Percentiles rank a stretch among this genome's conserved stretches.
These are phyloP conservation scores for Oemleria cerasiformis DNA, from an alignment of 306 rosid species.

Conservation along the genomic window DNA sequence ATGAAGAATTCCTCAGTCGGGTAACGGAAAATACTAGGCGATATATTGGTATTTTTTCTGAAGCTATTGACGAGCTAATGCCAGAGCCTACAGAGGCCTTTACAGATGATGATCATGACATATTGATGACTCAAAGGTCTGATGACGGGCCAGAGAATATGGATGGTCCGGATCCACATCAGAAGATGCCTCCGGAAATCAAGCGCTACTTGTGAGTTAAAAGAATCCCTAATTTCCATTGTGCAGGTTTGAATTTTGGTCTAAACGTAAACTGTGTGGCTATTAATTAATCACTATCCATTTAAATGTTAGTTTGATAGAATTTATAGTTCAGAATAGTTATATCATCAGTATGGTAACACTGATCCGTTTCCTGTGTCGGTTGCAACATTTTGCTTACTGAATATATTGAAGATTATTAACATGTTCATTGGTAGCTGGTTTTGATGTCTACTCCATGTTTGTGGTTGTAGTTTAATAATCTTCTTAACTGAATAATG, in stretches of 20 bases:
- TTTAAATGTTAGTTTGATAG: neutral
- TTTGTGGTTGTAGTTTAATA: neutral
- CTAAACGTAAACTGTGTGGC: neutral
- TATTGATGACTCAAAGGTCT: slow-evolving; percentile 89
- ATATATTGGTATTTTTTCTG: slow-evolving; percentile 70
- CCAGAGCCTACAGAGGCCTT: slow-evolving; percentile 84
- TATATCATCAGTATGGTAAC: neutral
- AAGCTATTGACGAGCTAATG: slow-evolving; percentile 82
- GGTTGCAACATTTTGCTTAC: neutral
- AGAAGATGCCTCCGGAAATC: slow-evolving; percentile 93
- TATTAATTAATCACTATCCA: neutral
- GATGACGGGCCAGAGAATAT: slow-evolving; percentile 72
- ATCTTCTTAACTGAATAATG: slow-evolving; percentile 1
- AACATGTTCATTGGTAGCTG: neutral
- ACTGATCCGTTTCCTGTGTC: neutral
- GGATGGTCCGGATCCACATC: slow-evolving; percentile 76
- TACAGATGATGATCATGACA: slow-evolving; percentile 89
- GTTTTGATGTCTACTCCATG: neutral
- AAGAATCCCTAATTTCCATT: neutral
- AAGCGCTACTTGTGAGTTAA: slow-evolving; percentile 78
- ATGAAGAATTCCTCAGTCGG: slow-evolving; percentile 78
- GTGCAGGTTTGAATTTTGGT: neutral
- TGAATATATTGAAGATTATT: too few relatives aligned
- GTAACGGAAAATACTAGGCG: slow-evolving; percentile 83
- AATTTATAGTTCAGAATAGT: neutral